Base-by-base conservation (phyloP, 805 yeast genomes). In the Candida bentonensis region DNA sequence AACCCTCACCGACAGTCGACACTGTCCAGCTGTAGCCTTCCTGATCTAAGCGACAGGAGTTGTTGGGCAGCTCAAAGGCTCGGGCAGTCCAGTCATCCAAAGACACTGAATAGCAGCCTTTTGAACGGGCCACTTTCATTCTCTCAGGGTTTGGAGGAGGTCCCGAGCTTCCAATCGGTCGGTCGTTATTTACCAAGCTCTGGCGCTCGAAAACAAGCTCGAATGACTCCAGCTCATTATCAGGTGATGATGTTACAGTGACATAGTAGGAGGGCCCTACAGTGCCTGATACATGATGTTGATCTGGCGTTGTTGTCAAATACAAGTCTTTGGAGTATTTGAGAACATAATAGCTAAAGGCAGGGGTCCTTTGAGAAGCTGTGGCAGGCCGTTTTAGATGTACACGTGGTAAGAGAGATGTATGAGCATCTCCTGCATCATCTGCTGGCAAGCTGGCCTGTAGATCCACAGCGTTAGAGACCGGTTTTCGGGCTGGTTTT, bases 251-350 rank as follows among this genome's bases (percentile, higher is more conserved):
- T 11, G 36, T 30, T 4, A 30, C 20, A 13, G 36, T 30, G 15
- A 79, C 73, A 51, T 69, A 74, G 52, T 73, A 77, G 2, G 83
- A 77, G 0, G 86, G 86, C 0, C 76, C 83, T 50, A 68, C 66
- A 25, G 82, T 63, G 44, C 81, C 72, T 49, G 69, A 72, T 28
- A 73, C 57, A 55, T 80, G 86, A 48, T 72, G 69, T 17, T 66
- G 59, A 21, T 76, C 78, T 0, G 87, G 87, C 51, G 77, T 80
- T 0, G 88, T 80, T 1, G 86, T 72, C 40, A 80, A 54, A 54
- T 78, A 79, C 41, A 77, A 60, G 50, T 73, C 78, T 33, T 66
- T 68, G 9, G 78, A 76, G 43, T 76, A 62, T 44, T 66, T 69
- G 21, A 76, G 55, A 3, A 79, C 62, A 54, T 81, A 87, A 53